These are phyloP conservation scores for Hordeum marinum DNA, from an alignment of 176 grass and related monocot genomes.

Conservation along the genomic window DNA sequence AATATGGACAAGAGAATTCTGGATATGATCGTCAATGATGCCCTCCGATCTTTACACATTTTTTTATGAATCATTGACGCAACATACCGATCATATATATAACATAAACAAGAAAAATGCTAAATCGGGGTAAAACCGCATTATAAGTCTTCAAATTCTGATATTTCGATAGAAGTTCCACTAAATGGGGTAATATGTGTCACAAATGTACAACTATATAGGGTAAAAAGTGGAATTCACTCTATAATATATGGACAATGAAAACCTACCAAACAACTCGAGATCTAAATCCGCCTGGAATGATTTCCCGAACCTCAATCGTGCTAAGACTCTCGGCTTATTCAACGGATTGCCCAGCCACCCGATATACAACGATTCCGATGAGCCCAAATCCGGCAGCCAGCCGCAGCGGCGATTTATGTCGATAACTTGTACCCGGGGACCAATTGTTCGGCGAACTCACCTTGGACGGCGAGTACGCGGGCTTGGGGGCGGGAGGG, in stretches of 20 bases:
- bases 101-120: too few relatives aligned
- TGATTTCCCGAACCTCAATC: not conserved
- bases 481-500: conserved; percentile 36
- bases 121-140: too few relatives aligned
- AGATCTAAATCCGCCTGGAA: not conserved
- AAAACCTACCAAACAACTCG: not conserved
- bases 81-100: too few relatives aligned
- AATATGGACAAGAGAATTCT: too few relatives aligned
- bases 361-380: not conserved
- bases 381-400: not conserved
- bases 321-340: not conserved
- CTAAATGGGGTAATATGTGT: too few relatives aligned
- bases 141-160: too few relatives aligned
- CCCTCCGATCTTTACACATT: too few relatives aligned
- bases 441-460: not conserved
- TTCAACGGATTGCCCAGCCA: not conserved
- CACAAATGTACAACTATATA: too few relatives aligned
- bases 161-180: too few relatives aligned
- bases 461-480: conserved; percentile 62
- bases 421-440: not conserved
- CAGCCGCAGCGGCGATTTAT: not conserved
- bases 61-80: too few relatives aligned
- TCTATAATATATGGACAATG: not conserved
- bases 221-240: too few relatives aligned
- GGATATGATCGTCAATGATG: too few relatives aligned